phyloP scores from a whole-genome alignment of 257 asterid species.

The Nicotiana sylvestris region DNA sequence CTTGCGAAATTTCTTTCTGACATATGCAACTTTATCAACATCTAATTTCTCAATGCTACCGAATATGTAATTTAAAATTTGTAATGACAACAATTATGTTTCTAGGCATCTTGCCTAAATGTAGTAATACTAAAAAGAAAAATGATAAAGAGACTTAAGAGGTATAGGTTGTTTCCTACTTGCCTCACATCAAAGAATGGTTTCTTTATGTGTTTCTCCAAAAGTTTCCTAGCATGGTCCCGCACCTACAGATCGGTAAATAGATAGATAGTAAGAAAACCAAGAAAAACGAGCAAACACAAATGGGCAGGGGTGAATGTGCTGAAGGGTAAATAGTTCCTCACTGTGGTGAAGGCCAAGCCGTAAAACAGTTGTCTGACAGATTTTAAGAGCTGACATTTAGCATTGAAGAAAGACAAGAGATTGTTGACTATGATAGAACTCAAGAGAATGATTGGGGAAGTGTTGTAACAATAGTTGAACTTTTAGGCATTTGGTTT shows the following conservation, averaged over 20 bases:
- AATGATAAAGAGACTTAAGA: slow-evolving; percentile 4
- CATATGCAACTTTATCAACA: not conserved
- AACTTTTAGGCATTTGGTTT: not conserved
- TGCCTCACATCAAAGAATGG: slow-evolving; percentile 93
- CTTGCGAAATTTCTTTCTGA: too few relatives aligned
- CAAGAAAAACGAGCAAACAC: slow-evolving; percentile 2
- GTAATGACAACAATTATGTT: not conserved
- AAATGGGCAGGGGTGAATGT: not conserved
- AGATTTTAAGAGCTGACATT: not conserved
- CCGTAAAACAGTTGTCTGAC: not conserved
- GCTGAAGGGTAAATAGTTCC: not conserved
- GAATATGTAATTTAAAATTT: not conserved
- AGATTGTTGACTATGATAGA: not conserved
- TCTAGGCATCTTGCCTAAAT: not conserved
- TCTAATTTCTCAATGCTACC: not conserved
- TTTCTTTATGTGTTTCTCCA: slow-evolving; percentile 86
- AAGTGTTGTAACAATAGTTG: not conserved
- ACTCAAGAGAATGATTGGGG: not conserved
- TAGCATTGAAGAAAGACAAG: not conserved
- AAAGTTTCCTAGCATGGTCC: slow-evolving; percentile 94
- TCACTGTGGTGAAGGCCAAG: not conserved
- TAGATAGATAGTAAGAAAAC: slow-evolving; percentile 4
- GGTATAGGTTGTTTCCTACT: slow-evolving; percentile 7
- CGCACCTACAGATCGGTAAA: slow-evolving; percentile 46
- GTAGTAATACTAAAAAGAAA: not conserved